Evolutionary conservation across 2,329 filamentous ascomycete species (phyloP).

Genomic region (Neophaeococcomyces mojaviensis): DNA sequence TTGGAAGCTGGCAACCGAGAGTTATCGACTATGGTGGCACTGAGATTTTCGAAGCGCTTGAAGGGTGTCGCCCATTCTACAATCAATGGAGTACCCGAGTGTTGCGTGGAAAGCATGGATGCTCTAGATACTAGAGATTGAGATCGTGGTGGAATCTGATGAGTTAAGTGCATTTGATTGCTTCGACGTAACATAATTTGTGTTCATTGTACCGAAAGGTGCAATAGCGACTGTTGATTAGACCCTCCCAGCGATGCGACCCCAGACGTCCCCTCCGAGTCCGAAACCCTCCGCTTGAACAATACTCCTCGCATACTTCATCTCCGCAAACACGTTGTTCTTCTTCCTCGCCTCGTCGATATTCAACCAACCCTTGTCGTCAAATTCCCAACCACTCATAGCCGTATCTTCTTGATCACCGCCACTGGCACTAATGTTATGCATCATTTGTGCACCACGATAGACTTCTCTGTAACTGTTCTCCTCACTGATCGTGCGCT

Average conservation of each 20-base stretch:
- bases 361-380: background rate
- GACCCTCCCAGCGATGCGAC: background rate
- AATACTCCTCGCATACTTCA: constrained; percentile 17
- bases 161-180: too few species aligned
- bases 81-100: too few species aligned
- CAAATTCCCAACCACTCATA: background rate
- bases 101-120: too few species aligned
- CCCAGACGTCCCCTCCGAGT: constrained; percentile 15
- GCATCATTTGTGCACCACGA: constrained; percentile 8
- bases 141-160: too few species aligned
- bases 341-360: background rate
- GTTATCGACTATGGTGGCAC: too few species aligned
- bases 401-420: background rate
- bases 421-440: background rate
- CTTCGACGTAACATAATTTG: too few species aligned
- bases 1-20: too few species aligned
- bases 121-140: too few species aligned
- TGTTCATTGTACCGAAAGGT: too few species aligned
- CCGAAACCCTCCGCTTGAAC: constrained; percentile 21
- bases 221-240: too few species aligned
- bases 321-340: constrained; percentile 8
- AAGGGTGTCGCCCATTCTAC: too few species aligned
- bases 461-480: constrained; percentile 46
- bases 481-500: constrained; percentile 59
- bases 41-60: too few species aligned